Percentiles rank a stretch among this genome's conserved stretches.
Conservation (phyloP, 2,329 filamentous ascomycete species). For the Aspergillus udagawae region DNA sequence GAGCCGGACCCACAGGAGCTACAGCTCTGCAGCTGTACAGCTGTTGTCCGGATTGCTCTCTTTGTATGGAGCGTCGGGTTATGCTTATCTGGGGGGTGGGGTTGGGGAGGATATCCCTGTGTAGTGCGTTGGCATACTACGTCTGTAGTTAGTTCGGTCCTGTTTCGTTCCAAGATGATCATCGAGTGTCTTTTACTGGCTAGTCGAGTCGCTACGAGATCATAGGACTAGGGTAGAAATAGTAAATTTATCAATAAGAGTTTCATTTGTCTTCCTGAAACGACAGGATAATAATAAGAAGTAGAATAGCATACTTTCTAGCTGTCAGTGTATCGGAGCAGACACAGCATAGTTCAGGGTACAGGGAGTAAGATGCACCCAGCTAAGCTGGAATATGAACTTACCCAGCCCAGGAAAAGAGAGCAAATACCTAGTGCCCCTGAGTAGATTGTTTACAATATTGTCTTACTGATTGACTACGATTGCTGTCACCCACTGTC, state of each 20-base stretch:
- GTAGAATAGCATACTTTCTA: too few relatives aligned
- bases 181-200: too few relatives aligned
- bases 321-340: background rate
- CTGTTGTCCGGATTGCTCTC: background rate
- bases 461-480: background rate
- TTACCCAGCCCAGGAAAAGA: background rate
- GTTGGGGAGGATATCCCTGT: background rate
- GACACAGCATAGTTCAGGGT: background rate
- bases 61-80: background rate
- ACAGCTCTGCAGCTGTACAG: too few relatives aligned
- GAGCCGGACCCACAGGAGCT: background rate
- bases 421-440: background rate
- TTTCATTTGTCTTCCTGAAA: too few relatives aligned
- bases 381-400: background rate
- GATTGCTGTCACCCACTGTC: background rate
- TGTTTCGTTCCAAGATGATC: too few relatives aligned
- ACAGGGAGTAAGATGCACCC: background rate
- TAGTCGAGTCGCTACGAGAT: too few relatives aligned
- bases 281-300: too few relatives aligned
- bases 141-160: background rate
- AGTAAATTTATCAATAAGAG: background rate
- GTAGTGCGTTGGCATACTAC: background rate
- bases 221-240: background rate
- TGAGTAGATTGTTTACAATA: background rate
- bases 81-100: background rate